A percentile compares a stretch with the other conserved stretches of the same genome.
Evolutionary conservation across 2,329 filamentous ascomycete species (phyloP).

Genomic region (Microdochium trichocladiopsis): DNA sequence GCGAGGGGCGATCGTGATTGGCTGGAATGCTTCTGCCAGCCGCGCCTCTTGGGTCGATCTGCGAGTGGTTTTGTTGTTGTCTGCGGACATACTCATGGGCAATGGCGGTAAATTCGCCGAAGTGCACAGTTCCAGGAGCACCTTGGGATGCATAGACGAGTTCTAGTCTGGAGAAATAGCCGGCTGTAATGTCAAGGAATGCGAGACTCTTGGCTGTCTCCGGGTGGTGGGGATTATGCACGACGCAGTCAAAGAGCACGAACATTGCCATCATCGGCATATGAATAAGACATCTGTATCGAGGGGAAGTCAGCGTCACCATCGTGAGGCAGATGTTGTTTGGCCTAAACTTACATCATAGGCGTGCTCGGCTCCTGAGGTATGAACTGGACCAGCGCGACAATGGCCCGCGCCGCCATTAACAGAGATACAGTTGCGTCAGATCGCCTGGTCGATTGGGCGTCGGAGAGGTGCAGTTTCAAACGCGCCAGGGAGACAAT

Average conservation of each 20-base stretch:
- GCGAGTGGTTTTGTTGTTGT: too few species aligned
- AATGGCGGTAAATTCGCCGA: neutral
- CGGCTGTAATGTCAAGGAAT: neutral
- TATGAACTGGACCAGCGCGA: neutral
- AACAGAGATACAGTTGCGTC: too few species aligned
- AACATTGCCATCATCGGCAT: constrained; percentile 29
- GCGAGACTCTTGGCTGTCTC: constrained; percentile 14
- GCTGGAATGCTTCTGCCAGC: too few species aligned
- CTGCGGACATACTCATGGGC: neutral
- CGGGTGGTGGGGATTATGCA: constrained; percentile 25
- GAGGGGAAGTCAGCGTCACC: neutral
- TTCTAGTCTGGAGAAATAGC: neutral
- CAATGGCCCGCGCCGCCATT: neutral
- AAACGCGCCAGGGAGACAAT: too few species aligned
- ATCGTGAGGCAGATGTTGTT: neutral
- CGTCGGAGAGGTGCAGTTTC: too few species aligned
- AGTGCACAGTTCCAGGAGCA: neutral
- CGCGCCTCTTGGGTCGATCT: too few species aligned
- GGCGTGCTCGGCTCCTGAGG: neutral
- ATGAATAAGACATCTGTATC: constrained; percentile 22
- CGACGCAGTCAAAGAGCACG: constrained; percentile 31
- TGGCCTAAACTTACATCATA: neutral
- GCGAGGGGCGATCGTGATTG: too few species aligned
- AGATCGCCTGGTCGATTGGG: too few species aligned
- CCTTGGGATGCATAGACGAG: too few species aligned